A percentile compares a stretch with the other conserved stretches of the same genome.
Evolutionary conservation across 352 stramenopile species (phyloP).

Genomic region (Pythium aristosporum): DNA sequence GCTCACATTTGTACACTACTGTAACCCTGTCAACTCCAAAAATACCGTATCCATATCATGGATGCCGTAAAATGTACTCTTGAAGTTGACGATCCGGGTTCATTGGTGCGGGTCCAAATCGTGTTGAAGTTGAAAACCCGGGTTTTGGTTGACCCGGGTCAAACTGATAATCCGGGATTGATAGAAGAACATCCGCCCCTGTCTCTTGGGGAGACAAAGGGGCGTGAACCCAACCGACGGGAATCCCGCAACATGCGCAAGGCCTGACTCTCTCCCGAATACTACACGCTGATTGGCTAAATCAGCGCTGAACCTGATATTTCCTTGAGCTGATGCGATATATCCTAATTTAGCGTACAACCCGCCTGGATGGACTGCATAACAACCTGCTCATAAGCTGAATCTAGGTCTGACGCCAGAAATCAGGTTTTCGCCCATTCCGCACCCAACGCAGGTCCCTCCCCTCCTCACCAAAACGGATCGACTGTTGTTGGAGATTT

Average conservation of each 20-base stretch:
- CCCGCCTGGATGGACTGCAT: not conserved
- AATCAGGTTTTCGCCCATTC: conserved; percentile 3
- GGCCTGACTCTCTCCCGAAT: conserved; percentile 2
- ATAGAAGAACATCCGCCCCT: too few species aligned
- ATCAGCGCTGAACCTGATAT: conserved; percentile 21
- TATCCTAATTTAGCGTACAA: not conserved
- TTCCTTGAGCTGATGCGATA: not conserved
- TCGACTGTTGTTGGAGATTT: not conserved
- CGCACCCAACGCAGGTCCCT: conserved; percentile 14
- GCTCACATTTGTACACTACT: too few species aligned
- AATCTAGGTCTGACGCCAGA: not conserved
- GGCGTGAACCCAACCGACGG: not conserved
- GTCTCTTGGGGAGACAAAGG: too few species aligned
- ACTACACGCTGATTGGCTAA: conserved; percentile 9
- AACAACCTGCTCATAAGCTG: not conserved
- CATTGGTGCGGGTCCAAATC: not conserved
- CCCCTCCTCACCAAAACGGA: not conserved
- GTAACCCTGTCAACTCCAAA: too few species aligned
- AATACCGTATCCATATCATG: too few species aligned
- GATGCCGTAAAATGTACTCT: not conserved
- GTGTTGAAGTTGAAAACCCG: not conserved
- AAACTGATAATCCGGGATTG: not conserved
- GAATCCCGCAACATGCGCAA: too few species aligned
- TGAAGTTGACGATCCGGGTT: not conserved
- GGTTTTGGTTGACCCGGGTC: not conserved